Base-by-base conservation (phyloP, 2,329 filamentous ascomycete species). In the Sporothrix phasma region DNA sequence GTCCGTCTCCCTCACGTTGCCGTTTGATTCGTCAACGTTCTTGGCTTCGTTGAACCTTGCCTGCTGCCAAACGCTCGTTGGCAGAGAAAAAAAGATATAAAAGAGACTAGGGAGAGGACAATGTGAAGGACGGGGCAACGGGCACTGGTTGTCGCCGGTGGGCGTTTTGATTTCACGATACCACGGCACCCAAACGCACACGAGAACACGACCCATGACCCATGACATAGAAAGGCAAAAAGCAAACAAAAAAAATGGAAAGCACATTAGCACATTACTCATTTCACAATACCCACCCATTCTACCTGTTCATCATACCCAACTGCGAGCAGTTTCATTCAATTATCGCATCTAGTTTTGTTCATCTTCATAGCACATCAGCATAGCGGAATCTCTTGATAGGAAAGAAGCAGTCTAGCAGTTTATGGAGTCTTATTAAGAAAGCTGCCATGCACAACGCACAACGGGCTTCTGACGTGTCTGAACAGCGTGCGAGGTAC, bases 171-270 rank as follows among this genome's bases (percentile, higher is more conserved):
- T 19, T 43, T 58, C 11, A 58, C 37, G 54, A 43, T 13, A 58
- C 15, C 34, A 41, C 22, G 15, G 34, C 22, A 41, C 53, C 13
- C 13, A 17, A 26, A 59, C 45, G 56, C 24, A 59, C 39, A 59
- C 39, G 56, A 59, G 56, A 45, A 59, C 56, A 46, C 45, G 56
- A 59, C 15, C 39, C 51, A 56, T 22, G 51, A 56, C 51, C 34
- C 19, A 59, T 7, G 39, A 59, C 3, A 43, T 58, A 58, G 39
- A 58, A 26, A 41, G 11, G 5, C n/a, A 7, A 43, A 43, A 43
- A 7, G 10, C 15, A 26, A 17, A 29, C 26, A 43, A 46, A 59
- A 31, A 29, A n/a, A n/a, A n/a, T n/a, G n/a, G 26, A 56, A 17
- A 29, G 8, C 19, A 10, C 53, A 39, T 41, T n/a, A 31, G 13